Conservation (phyloP, 1,284 basidiomycete species). For the Ustilago xerochloae region DNA sequence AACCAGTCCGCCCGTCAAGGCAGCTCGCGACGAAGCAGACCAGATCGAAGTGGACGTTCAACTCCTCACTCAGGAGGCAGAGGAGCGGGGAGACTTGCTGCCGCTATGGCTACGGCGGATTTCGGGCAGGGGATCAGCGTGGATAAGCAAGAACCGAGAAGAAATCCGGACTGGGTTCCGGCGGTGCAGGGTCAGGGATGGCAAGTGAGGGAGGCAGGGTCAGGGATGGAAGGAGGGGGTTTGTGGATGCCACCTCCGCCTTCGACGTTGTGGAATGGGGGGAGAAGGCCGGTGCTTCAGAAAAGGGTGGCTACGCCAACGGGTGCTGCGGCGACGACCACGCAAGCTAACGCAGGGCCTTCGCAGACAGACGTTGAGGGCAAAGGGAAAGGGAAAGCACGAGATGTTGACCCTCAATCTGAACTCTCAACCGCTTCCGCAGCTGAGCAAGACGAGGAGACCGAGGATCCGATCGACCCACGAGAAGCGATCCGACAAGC, state of each 20-base stretch:
- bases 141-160: neutral
- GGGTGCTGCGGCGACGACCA: neutral
- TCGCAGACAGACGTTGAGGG: neutral
- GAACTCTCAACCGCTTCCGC: neutral
- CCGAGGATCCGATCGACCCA: slow-evolving; percentile 31
- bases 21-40: neutral
- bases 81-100: neutral
- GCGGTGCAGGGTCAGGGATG: neutral
- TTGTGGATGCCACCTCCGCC: slow-evolving; percentile 54
- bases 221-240: slow-evolving; percentile 10
- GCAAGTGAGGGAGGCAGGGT: neutral
- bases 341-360: neutral
- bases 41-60: slow-evolving; percentile 18
- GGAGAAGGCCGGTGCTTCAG: neutral
- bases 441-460: neutral
- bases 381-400: slow-evolving; percentile 33
- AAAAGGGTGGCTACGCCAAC: neutral
- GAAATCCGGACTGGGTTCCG: neutral
- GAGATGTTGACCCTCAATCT: neutral
- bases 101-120: neutral
- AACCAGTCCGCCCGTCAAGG: slow-evolving; percentile 27
- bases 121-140: neutral
- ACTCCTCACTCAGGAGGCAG: slow-evolving; percentile 12
- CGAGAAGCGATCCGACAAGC: slow-evolving; percentile 45
- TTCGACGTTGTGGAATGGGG: slow-evolving; percentile 25